Base-by-base conservation (phyloP, 2,329 filamentous ascomycete genomes). In the Cladophialophora immunda region DNA sequence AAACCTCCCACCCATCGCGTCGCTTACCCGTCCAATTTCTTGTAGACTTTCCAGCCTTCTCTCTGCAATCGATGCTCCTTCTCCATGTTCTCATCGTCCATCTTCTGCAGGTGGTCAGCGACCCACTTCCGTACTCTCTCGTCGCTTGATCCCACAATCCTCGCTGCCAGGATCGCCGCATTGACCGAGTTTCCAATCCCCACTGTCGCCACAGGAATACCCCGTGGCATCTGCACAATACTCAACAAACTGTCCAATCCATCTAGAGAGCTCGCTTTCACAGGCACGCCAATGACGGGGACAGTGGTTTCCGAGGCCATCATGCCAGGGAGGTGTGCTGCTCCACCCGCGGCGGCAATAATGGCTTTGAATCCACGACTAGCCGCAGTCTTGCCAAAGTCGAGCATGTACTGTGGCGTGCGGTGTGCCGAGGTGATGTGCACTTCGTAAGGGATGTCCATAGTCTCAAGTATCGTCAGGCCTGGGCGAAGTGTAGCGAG, bases 141-240 rank as follows among this genome's bases (percentile, higher is more conserved):
- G 34, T 73, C 72, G 52, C 67, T 69, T 17, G 70, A 69, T 4
- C 87, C 88, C 1, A 92, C 76, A 34, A 91, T 89, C 17, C 88
- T 80, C 32, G 89, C 83, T 0, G 89, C 89, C n/a, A 91, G 78
- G 15, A 91, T 78, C 0, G 86, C 89, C 0, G 90, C 90, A 73
- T 92, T 92, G 36, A 88, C 89, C 2, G 87, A 88, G 78, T 92
- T 92, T 75, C 91, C 90, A 75, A 92, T 91, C 11, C 86, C 89
- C 1, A 92, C 89, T 0, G 89, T 91, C 2, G 90, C 89, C 2
- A 88, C 87, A 1, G 90, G 90, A 47, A 88, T 84, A 3, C 89
- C 90, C 54, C 88, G 81, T 8, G 90, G 90, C 89, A 92, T 91
- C 74, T 91, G 89, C 4, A 91, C 88, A 70, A 91, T 91, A 70